Conservation (phyloP, 805 yeast species). For the Spathaspora gorwiae region DNA sequence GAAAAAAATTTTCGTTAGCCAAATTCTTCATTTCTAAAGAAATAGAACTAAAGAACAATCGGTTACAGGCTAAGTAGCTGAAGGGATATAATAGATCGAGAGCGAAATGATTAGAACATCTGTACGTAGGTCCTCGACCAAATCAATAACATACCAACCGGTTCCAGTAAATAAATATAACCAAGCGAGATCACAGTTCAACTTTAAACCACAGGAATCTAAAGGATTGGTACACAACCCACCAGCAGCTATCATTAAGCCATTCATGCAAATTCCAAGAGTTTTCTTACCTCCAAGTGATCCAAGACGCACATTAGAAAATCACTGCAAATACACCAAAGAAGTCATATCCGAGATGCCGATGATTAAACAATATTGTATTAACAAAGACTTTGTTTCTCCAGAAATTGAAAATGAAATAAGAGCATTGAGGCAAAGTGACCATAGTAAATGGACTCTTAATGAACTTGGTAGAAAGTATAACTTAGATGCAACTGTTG, state of each 20-base stretch:
- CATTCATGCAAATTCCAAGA: conserved; percentile 59
- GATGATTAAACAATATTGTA: conserved; percentile 26
- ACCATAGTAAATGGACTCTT: conserved; percentile 64
- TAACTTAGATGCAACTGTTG: conserved; percentile 36
- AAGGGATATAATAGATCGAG: no score
- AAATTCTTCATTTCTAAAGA: no score
- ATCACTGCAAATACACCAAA: conserved; percentile 24
- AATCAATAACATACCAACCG: conserved; percentile 27
- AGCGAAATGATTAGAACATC: conserved; percentile 4
- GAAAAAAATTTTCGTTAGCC: no score
- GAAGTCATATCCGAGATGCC: conserved; percentile 38
- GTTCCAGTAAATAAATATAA: conserved; percentile 55
- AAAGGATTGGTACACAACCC: conserved; percentile 63
- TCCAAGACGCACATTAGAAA: conserved; percentile 44
- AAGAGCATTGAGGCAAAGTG: conserved; percentile 45
- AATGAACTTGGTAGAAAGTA: conserved; percentile 57
- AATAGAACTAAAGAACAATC: no score
- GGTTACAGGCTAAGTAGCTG: no score
- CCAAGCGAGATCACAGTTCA: conserved; percentile 58
- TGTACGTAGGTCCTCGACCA: conserved; percentile 8
- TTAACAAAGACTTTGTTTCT: no score
- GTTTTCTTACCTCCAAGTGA: conserved; percentile 63
- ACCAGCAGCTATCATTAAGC: conserved; percentile 41
- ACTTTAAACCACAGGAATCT: conserved; percentile 52
- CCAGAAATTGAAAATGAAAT: conserved; percentile 53